Conservation (phyloP, 352 stramenopile species). For the Phytophthora litchii region DNA sequence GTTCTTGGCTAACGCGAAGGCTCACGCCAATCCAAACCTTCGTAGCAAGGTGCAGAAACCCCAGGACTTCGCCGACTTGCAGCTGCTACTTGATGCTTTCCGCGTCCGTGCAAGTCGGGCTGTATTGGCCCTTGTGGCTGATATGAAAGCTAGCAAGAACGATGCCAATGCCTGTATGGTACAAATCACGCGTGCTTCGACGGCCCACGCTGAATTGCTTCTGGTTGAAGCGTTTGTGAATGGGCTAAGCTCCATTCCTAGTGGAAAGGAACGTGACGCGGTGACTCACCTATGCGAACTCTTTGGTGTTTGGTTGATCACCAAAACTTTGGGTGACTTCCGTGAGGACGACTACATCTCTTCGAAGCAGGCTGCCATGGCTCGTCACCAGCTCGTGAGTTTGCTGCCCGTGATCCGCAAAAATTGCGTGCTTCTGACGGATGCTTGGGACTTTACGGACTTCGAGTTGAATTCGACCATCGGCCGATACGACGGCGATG, state of each 20-base stretch:
- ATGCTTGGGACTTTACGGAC: conserved; percentile 53
- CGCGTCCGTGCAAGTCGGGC: conserved; percentile 39
- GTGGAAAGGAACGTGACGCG: conserved; percentile 32
- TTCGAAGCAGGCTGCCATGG: conserved; percentile 42
- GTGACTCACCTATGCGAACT: conserved; percentile 43
- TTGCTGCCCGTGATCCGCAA: conserved; percentile 49
- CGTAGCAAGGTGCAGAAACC: conserved; percentile 37
- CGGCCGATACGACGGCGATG: conserved; percentile 72
- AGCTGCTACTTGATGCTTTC: conserved; percentile 43
- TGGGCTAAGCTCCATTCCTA: conserved; percentile 32
- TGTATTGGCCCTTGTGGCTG: conserved; percentile 36
- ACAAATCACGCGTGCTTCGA: conserved; percentile 51
- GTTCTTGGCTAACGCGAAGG: conserved; percentile 42
- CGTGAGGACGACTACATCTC: conserved; percentile 57
- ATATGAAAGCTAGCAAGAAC: conserved; percentile 52
- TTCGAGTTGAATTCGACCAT: conserved; percentile 78
- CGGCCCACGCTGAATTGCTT: conserved; percentile 52
- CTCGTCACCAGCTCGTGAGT: conserved; percentile 36
- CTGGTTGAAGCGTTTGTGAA: conserved; percentile 47
- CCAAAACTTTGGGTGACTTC: conserved; percentile 55
- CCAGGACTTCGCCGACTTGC: conserved; percentile 44
- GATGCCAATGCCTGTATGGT: conserved; percentile 57
- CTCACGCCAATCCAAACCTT: conserved; percentile 32
- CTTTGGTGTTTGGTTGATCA: conserved; percentile 48
- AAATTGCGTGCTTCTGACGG: conserved; percentile 54